Evolutionary conservation across 768 basidiomycete genomes (phyloP), one percentile per base, ranked within the genome.

Genomic region (Kwoniella sp.): DNA sequence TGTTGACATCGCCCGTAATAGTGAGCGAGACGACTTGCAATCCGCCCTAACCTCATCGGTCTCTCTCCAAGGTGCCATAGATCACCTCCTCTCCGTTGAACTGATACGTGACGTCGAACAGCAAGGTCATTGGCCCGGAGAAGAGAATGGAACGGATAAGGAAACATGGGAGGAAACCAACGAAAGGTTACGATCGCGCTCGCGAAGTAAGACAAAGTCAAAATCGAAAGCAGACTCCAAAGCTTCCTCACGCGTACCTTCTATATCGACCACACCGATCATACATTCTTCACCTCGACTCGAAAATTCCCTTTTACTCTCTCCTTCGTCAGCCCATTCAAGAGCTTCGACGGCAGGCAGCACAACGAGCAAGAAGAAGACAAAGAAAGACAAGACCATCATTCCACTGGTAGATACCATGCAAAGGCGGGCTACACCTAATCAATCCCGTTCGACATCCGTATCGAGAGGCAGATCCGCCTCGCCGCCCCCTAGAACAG

Each of bases 21-120:
- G n/a, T n/a, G 29, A 60, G 19, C 29, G 24, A n/a, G n/a, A n/a
- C 4, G 58, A 60, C 3, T 26, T 73, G 13, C 37, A 22, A 6
- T 58, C 63, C 8, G 67, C 68, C 0, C 46, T 71, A 1, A 27
- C 46, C n/a, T 40, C 63, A 9, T 65, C 59, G n/a, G 24, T 50
- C 22, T 58, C 44, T 25, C n/a, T 76, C 15, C 59, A 64, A 61
- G 68, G 63, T 15, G 70, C 74, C 6, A 79, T 77, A 53, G 77
- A 79, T 44, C 64, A 74, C 40, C 70, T 79, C 1, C 65, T 79
- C 1, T 76, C 72, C 12, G 53, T 73, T 24, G 77, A 79, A 48
- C 33, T 66, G 17, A 75, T 79, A 52, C 59, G 68, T 13, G 64
- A 71, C 25, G 70, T 66, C 44, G 64, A 75, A 51, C 55, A 58